A percentile compares a stretch with the other conserved stretches of the same genome.
phyloP scores from a whole-genome alignment of 176 grass and related monocot species.

The Dactylis glomerata region DNA sequence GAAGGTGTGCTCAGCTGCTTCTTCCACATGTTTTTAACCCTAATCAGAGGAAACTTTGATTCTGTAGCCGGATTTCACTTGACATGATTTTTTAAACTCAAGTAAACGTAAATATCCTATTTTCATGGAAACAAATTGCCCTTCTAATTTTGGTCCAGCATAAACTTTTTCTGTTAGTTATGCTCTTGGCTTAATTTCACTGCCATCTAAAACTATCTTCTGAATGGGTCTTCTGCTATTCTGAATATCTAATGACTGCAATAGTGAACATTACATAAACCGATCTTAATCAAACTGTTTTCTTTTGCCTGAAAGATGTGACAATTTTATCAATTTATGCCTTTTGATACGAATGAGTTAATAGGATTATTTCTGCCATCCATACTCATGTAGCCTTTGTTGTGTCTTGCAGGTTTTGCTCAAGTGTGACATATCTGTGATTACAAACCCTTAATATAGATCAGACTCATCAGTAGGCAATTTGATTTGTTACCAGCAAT shows the following conservation, averaged over 20 bases:
- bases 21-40: background rate
- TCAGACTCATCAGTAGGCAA: conserved; percentile 34
- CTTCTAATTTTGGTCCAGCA: background rate
- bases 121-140: background rate
- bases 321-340: background rate
- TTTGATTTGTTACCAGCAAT: conserved; percentile 47
- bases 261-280: background rate
- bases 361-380: background rate
- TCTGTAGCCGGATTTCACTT: background rate
- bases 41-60: background rate
- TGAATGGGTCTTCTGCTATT: background rate
- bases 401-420: conserved; percentile 29
- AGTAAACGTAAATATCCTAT: background rate
- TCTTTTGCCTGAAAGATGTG: background rate
- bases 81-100: background rate
- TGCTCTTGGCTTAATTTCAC: background rate
- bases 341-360: background rate
- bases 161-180: background rate
- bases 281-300: background rate
- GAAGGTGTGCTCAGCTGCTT: background rate
- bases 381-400: background rate
- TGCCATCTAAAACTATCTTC: background rate
- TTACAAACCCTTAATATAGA: conserved; percentile 43
- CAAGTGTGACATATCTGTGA: conserved; percentile 41
- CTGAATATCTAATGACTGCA: background rate